phyloP scores from a whole-genome alignment of 2,329 filamentous ascomycete species.

The Calonectria multiphialidica region DNA sequence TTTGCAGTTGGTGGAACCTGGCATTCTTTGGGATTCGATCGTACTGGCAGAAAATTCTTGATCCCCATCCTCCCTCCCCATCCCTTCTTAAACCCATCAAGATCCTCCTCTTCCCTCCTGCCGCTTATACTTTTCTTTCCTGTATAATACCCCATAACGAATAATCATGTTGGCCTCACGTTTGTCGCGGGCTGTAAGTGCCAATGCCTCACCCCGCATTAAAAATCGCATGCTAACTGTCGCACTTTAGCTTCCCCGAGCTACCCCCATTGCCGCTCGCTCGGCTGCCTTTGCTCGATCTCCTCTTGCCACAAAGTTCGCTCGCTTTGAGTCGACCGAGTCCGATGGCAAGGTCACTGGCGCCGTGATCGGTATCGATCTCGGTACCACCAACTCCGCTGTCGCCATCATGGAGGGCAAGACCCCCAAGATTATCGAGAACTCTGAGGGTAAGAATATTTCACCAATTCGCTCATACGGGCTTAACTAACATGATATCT shows the following conservation, averaged over 20 bases:
- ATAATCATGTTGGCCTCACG: slow-evolving; percentile 76
- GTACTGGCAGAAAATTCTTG: slow-evolving; percentile 51
- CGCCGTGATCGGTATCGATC: slow-evolving; percentile 96
- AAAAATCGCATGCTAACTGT: slow-evolving; percentile 30
- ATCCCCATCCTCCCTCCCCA: slow-evolving; percentile 43
- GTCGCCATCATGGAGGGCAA: slow-evolving; percentile 99
- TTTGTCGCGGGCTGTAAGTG: slow-evolving; percentile 80
- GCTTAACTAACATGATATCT: slow-evolving; percentile 17
- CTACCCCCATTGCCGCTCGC: slow-evolving; percentile 76
- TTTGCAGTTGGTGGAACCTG: slow-evolving; percentile 46
- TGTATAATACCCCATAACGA: slow-evolving; percentile 51
- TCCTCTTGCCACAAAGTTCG: slow-evolving; percentile 79
- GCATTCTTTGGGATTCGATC: slow-evolving; percentile 59
- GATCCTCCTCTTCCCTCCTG: slow-evolving; percentile 47
- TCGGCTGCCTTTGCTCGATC: slow-evolving; percentile 76
- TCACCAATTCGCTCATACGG: slow-evolving; percentile 20
- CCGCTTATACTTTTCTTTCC: slow-evolving; percentile 48
- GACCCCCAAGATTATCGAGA: slow-evolving; percentile 95
- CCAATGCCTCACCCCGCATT: slow-evolving; percentile 15
- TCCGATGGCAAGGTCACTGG: slow-evolving; percentile 83
- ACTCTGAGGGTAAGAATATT: slow-evolving; percentile 81
- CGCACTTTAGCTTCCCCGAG: slow-evolving; percentile 77
- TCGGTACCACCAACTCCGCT: slow-evolving; percentile 98
- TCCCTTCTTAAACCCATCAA: slow-evolving; percentile 42
- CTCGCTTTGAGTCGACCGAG: slow-evolving; percentile 79